phyloP scores from a whole-genome alignment of 345 rosid genomes.

The Orychophragmus violaceus region DNA sequence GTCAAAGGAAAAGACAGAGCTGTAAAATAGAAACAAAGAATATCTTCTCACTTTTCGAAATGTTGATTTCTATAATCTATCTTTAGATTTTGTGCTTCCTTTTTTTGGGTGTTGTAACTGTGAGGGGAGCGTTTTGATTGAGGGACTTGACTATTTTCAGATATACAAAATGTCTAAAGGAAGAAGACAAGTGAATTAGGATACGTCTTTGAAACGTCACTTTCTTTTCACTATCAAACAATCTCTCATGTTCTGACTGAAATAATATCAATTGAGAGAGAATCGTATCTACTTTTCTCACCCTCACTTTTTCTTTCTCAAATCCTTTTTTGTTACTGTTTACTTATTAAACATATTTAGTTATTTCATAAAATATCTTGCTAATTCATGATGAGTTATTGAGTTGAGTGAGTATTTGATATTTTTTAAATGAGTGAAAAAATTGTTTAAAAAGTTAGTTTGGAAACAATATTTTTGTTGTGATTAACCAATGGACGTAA shows the following conservation, averaged over 20 bases:
- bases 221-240: conserved; percentile 26
- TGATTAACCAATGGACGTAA: too few species aligned
- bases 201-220: conserved; percentile 30
- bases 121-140: conserved; percentile 34
- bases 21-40: conserved; percentile 21
- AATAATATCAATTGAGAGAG: conserved; percentile 17
- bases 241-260: conserved; percentile 21
- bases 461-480: too few species aligned
- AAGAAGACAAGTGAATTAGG: conserved; percentile 28
- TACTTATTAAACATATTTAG: too few species aligned
- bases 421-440: too few species aligned
- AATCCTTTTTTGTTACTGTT: neutral
- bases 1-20: neutral
- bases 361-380: too few species aligned
- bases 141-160: conserved; percentile 25
- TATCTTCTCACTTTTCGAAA: conserved; percentile 26
- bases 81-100: conserved; percentile 25
- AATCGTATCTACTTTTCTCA: conserved; percentile 30
- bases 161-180: neutral
- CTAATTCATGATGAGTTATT: too few species aligned
- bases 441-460: too few species aligned
- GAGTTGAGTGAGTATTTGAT: too few species aligned
- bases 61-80: conserved; percentile 25
- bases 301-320: conserved; percentile 18
- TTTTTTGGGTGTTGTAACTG: conserved; percentile 21